These are phyloP conservation scores for Herpotrichia juniperi DNA, from an alignment of 2,329 filamentous ascomycete genomes.

Conservation along the genomic window DNA sequence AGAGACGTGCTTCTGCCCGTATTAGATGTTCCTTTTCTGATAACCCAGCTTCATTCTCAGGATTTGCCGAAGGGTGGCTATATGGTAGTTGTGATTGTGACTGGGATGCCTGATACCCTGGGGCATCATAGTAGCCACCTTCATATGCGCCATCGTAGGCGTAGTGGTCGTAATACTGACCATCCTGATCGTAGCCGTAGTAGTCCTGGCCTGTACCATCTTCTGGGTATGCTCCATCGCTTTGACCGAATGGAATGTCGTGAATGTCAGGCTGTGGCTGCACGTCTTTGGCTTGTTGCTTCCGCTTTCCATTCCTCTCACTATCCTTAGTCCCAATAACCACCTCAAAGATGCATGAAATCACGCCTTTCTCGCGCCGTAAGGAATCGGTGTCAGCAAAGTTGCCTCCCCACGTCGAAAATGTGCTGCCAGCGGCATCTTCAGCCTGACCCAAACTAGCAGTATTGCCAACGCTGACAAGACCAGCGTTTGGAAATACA, in stretches of 20 bases:
- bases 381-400: constrained; percentile 89
- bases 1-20: constrained; percentile 75
- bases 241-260: constrained; percentile 25
- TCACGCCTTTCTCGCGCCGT: constrained; percentile 88
- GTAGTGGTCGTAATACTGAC: constrained; percentile 38
- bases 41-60: constrained; percentile 65
- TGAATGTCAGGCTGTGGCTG: constrained; percentile 23
- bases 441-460: constrained; percentile 38
- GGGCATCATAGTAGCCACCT: constrained; percentile 25
- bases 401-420: constrained; percentile 65
- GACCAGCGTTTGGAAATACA: constrained; percentile 61
- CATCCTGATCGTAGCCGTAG: constrained; percentile 39
- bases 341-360: constrained; percentile 84
- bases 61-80: constrained; percentile 58
- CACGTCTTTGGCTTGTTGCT: constrained; percentile 30
- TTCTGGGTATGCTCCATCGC: constrained; percentile 17
- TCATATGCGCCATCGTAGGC: constrained; percentile 39
- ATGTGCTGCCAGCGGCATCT: constrained; percentile 51
- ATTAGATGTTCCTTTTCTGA: constrained; percentile 84
- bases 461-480: constrained; percentile 54
- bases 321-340: constrained; percentile 87
- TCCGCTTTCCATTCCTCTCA: constrained; percentile 57
- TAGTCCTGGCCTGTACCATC: constrained; percentile 25
- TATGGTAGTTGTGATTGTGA: constrained; percentile 54
- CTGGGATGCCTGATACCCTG: constrained; percentile 25